These are phyloP conservation scores for Westerdykella sp. DNA, from an alignment of 2,329 filamentous ascomycete species.

Conservation along the genomic window DNA sequence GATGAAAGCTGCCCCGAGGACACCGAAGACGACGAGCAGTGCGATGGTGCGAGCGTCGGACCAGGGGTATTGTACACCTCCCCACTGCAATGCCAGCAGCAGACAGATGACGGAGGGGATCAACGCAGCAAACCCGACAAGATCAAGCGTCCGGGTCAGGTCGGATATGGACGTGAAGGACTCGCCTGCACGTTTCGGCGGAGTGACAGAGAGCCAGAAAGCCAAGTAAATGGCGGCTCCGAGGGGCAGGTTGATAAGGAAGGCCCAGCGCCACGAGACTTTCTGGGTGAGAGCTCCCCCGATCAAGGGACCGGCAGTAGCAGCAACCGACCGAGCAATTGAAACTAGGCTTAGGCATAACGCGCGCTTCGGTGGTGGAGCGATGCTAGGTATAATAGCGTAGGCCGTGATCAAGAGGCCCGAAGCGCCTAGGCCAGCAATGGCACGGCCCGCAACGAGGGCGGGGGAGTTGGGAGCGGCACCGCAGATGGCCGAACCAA, in stretches of 20 bases:
- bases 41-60: constrained; percentile 39
- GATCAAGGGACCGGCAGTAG: constrained; percentile 32
- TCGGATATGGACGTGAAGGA: constrained; percentile 20
- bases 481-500: constrained; percentile 16
- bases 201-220: constrained; percentile 12
- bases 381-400: background rate
- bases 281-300: constrained; percentile 41
- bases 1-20: constrained; percentile 39
- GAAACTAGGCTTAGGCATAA: constrained; percentile 27
- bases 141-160: constrained; percentile 7
- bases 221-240: constrained; percentile 21
- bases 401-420: background rate
- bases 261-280: constrained; percentile 38
- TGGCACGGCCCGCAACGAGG: constrained; percentile 13
- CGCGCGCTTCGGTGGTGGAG: constrained; percentile 33
- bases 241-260: constrained; percentile 44
- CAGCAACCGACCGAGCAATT: constrained; percentile 16
- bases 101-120: constrained; percentile 10
- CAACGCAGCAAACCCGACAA: constrained; percentile 7
- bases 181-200: constrained; percentile 23
- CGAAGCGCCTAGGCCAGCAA: constrained; percentile 15
- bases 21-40: constrained; percentile 42
- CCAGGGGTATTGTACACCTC: constrained; percentile 40
- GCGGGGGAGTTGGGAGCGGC: constrained; percentile 10
- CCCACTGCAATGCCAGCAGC: constrained; percentile 18